phyloP scores from a whole-genome alignment of 768 basidiomycete genomes.

The Trametes maxima region DNA sequence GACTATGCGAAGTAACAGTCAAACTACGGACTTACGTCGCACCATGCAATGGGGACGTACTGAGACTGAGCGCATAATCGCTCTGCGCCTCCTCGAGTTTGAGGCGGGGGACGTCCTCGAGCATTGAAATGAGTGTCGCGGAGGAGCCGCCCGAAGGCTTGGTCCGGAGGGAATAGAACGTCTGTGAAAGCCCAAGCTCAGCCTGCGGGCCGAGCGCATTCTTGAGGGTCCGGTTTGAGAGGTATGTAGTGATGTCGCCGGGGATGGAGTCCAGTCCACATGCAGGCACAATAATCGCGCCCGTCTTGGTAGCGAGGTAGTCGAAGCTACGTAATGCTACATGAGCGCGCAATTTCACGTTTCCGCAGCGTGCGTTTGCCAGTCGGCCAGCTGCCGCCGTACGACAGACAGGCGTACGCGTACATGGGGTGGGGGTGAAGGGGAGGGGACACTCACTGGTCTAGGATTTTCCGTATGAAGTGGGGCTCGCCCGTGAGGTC shows the following conservation, averaged over 20 bases:
- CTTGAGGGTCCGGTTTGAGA: constrained; percentile 73
- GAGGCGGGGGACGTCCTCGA: constrained; percentile 38
- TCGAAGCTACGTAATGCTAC: constrained; percentile 54
- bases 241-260: constrained; percentile 67
- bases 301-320: constrained; percentile 66
- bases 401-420: too few species aligned
- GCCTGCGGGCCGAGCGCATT: constrained; percentile 38
- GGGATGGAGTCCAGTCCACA: constrained; percentile 82
- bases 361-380: not conserved
- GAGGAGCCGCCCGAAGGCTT: constrained; percentile 70
- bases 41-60: constrained; percentile 30
- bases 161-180: constrained; percentile 50
- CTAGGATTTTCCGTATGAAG: constrained; percentile 67
- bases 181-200: constrained; percentile 56
- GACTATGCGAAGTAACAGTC: constrained; percentile 16
- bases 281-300: constrained; percentile 76
- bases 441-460: constrained; percentile 45
- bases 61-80: constrained; percentile 48
- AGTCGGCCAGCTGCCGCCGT: too few species aligned
- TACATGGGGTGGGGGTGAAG: not conserved
- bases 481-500: constrained; percentile 78
- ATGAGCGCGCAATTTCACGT: not conserved
- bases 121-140: constrained; percentile 36
- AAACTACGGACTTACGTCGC: not conserved
- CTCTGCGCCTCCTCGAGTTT: constrained; percentile 33